Evolutionary conservation across 2,329 filamentous ascomycete genomes (phyloP).

Genomic region (Byssochlamys sp.): DNA sequence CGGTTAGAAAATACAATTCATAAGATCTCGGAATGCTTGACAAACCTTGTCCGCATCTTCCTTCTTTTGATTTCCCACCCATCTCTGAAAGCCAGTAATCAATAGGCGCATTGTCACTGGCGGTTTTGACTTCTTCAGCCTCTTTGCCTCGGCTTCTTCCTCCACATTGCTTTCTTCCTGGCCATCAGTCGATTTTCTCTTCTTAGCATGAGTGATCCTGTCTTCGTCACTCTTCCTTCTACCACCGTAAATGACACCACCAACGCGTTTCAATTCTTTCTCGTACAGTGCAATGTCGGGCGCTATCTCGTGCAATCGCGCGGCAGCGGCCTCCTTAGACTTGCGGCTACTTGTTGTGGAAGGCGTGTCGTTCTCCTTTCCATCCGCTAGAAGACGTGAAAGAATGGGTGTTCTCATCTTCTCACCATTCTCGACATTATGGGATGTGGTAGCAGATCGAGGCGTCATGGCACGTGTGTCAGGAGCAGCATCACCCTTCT

Average conservation of each 20-base stretch:
- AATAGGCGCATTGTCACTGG: slow-evolving; percentile 65
- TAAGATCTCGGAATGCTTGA: slow-evolving; percentile 1
- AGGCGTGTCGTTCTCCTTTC: slow-evolving; percentile 78
- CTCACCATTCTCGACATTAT: slow-evolving; percentile 18
- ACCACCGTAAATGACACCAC: slow-evolving; percentile 54
- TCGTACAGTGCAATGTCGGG: slow-evolving; percentile 83
- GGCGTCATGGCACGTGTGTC: slow-evolving; percentile 17
- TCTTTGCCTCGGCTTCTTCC: slow-evolving; percentile 50
- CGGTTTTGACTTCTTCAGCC: slow-evolving; percentile 51
- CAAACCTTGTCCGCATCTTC: slow-evolving; percentile 74
- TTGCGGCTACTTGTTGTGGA: slow-evolving; percentile 68
- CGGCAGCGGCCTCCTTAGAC: slow-evolving; percentile 76
- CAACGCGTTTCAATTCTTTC: slow-evolving; percentile 78
- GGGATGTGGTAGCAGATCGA: slow-evolving; percentile 17
- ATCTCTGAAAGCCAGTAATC: slow-evolving; percentile 73
- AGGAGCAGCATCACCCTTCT: slow-evolving; percentile 10
- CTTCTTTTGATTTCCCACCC: slow-evolving; percentile 62
- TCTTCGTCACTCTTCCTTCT: slow-evolving; percentile 37
- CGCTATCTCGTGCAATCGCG: slow-evolving; percentile 64
- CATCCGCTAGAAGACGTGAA: slow-evolving; percentile 44
- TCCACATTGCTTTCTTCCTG: slow-evolving; percentile 39
- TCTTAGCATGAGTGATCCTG: slow-evolving; percentile 27
- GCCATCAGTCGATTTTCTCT: slow-evolving; percentile 37
- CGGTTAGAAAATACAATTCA: slow-evolving; percentile 8
- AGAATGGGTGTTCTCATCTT: slow-evolving; percentile 45